Evolutionary conservation across 805 yeast genomes (phyloP), one percentile per base, ranked within the genome.

Genomic region (Teunomyces panamensis): DNA sequence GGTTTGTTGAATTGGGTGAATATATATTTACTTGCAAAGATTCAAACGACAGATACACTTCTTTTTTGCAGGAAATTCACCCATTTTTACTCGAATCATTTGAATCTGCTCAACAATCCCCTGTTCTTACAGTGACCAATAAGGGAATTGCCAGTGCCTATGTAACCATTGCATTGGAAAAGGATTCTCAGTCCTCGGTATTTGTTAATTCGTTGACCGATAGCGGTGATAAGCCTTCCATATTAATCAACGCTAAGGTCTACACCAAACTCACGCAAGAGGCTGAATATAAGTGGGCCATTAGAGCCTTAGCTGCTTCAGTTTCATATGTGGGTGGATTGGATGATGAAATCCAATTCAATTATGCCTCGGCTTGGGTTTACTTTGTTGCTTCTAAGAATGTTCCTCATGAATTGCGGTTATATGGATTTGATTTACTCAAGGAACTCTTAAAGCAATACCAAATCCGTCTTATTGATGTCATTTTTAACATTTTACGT

Each of bases 1-100:
- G 97, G 97, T 75, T 77, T 47, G 58, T 73, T 32, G 64, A 79
- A 30, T 58, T 85, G 11, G 84, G 81, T 4, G 54, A 60, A 1
- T 45, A 58, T 28, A 43, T 41, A 3, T 9, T 39, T 3, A 32
- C 45, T 1, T 17, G 49, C 6, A 44, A 49, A 5, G 9, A 24
- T 11, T 16, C 45, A 20, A 34, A 9, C 13, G 28, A 26, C 10
- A 44, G 16, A 17, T 20, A 28, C 8, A 41, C 30, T 1, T 10
- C 45, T 42, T 30, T 46, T 24, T 36, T 55, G 10, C 37, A 49
- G 8, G 52, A 53, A 6, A 44, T 67, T n/a, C 51, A 48, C 14
- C 63, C 67, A 2, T 46, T 58, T n/a, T 52, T 69, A 28, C 37
- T 51, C n/a, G 56, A 58, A 39, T 56, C 69, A 2, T 58, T 68